phyloP scores from a whole-genome alignment of 345 rosid genomes.

The Jatropha curcas region DNA sequence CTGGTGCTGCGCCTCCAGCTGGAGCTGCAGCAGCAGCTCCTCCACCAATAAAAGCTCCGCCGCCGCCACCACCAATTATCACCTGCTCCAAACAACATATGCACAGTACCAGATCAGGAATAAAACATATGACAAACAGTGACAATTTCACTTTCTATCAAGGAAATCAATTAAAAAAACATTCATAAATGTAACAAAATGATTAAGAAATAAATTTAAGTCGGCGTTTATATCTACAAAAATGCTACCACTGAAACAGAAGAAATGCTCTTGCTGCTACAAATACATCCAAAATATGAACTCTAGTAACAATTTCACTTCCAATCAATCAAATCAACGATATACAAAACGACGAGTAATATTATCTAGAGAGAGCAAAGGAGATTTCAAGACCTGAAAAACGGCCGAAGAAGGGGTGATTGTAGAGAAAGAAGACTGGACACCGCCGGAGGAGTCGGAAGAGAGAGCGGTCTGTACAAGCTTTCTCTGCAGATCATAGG shows the following conservation, averaged over 20 bases:
- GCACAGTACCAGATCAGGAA: not conserved
- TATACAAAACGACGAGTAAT: not conserved
- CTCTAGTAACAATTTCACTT: no score
- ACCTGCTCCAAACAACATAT: constrained; percentile 19
- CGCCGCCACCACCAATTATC: constrained; percentile 19
- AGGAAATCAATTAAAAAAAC: no score
- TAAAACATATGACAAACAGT: not conserved
- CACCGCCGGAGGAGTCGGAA: constrained; percentile 66
- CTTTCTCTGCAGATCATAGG: constrained; percentile 70
- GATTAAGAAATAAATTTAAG: no score
- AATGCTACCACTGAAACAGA: no score
- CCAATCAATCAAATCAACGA: no score
- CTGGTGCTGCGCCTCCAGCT: constrained; percentile 17
- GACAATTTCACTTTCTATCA: no score
- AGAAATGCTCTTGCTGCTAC: no score
- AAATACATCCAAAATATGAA: no score
- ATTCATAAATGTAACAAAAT: no score
- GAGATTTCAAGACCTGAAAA: constrained; percentile 53
- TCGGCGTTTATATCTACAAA: no score
- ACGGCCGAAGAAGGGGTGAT: constrained; percentile 74
- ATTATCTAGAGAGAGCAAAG: no score
- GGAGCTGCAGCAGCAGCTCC: constrained; percentile 22
- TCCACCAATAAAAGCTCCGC: constrained; percentile 17
- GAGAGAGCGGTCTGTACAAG: constrained; percentile 70
- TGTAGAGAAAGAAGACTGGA: constrained; percentile 77